Percentiles rank a stretch among this genome's conserved stretches.
phyloP scores from a whole-genome alignment of 2,329 filamentous ascomycete genomes.

The Epichloe bromicola region DNA sequence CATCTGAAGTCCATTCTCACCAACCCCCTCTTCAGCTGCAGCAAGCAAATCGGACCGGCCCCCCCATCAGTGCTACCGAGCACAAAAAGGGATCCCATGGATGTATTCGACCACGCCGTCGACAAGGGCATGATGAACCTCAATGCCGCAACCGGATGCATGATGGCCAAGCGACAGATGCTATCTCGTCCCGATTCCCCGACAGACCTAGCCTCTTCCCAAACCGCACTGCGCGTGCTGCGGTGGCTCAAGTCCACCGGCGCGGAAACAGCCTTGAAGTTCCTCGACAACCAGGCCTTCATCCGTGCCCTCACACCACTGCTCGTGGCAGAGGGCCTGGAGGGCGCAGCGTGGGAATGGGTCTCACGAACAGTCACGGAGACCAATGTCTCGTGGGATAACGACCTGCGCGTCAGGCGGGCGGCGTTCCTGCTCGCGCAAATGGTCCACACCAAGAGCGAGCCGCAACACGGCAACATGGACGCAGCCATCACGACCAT shows the following conservation, averaged over 20 bases:
- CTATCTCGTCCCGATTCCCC: constrained; percentile 16
- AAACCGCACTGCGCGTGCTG: constrained; percentile 34
- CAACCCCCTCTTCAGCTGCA: constrained; percentile 42
- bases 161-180: constrained; percentile 33
- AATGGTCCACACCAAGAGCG: constrained; percentile 31
- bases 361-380: constrained; percentile 27
- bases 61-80: constrained; percentile 4
- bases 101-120: constrained; percentile 43
- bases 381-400: constrained; percentile 9
- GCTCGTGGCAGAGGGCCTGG: constrained; percentile 37
- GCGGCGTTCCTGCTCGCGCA: constrained; percentile 22
- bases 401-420: constrained; percentile 14
- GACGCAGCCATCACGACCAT: constrained; percentile 37
- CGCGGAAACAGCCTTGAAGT: constrained; percentile 30
- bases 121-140: constrained; percentile 43
- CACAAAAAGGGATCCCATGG: constrained; percentile 32
- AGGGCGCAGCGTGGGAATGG: constrained; percentile 41
- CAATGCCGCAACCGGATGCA: constrained; percentile 38
- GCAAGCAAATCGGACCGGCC: constrained; percentile 12
- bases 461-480: constrained; percentile 26
- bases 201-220: constrained; percentile 25
- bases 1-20: constrained; percentile 44
- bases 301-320: constrained; percentile 32
- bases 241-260: constrained; percentile 42
- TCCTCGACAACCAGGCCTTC: constrained; percentile 27